Base-by-base conservation (phyloP, 139 green algal species). In the Coelastrella sp. region DNA sequence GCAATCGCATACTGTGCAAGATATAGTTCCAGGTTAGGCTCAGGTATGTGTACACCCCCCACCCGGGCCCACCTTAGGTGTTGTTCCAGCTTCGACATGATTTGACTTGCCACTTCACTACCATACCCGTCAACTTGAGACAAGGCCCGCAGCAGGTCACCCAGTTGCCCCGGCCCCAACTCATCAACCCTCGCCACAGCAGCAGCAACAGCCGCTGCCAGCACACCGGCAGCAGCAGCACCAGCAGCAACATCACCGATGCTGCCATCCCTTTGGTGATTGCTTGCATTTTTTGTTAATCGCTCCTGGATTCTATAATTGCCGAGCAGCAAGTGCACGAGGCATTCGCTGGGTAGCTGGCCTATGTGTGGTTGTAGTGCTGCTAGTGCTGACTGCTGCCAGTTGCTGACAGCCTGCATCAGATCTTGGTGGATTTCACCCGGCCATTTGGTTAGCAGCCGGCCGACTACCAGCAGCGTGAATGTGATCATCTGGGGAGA, bases 231-330 rank as follows among this genome's bases (percentile, higher is more conserved):
- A 71, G 47, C 83, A 71, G 66, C 66, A 57, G 83, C 66, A 47
- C 17, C 83, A 71, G 83, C 83, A 71, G 83, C 78, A 83, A 64
- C 57, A 58, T 56, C 79, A 68, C 8, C 75, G 59, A 16, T 16
- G 10, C 83, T 89, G 83, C 83, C 71, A 66, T 5, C n/a, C 7
- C 22, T 22, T 17, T 8, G 11, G 4, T 23, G 6, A 73, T 47
- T 47, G 32, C 32, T 47, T 47, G 13, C 54, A 58, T 68, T 68
- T 10, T 66, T 59, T 16, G 11, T 19, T 16, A 66, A 8, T 22
- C 19, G 54, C 56, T 85, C 19, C 78, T 80, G 74, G 7, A 88
- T 47, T 13, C 82, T 20, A 4, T 58, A 17, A 59, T 54, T 79
- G 13, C 82, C 82, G 13, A 75, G 80, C 80, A 75, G 7, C 59